A percentile compares a stretch with the other conserved stretches of the same genome.
phyloP scores from a whole-genome alignment of 805 yeast species.

The Candida nanaspora region DNA sequence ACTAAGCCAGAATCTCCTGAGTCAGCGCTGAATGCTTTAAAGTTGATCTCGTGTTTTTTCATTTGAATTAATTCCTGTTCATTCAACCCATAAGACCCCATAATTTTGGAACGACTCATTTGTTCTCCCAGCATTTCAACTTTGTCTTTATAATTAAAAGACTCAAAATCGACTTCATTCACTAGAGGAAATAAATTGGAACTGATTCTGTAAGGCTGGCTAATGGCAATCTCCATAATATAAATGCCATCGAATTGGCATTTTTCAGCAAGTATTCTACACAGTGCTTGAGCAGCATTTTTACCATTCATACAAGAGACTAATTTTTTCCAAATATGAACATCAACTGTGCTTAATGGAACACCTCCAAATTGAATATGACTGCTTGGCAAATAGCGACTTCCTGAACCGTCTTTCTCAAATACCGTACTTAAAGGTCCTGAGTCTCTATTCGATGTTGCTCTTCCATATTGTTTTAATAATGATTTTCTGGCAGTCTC shows the following conservation, averaged over 20 bases:
- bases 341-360: constrained; percentile 22
- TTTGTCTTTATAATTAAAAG: constrained; percentile 31
- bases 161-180: constrained; percentile 36
- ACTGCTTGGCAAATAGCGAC: constrained; percentile 45
- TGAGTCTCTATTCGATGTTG: constrained; percentile 35
- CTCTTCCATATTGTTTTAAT: constrained; percentile 46
- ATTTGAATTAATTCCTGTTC: constrained; percentile 4
- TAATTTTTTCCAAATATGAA: constrained; percentile 29
- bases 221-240: constrained; percentile 42
- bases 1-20: constrained; percentile 52
- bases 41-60: constrained; percentile 26
- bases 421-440: constrained; percentile 33
- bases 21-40: constrained; percentile 40
- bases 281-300: constrained; percentile 34
- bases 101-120: constrained; percentile 34
- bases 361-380: constrained; percentile 32
- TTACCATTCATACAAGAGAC: constrained; percentile 32
- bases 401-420: constrained; percentile 61
- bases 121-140: constrained; percentile 31
- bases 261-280: constrained; percentile 28
- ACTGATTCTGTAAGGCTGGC: constrained; percentile 37
- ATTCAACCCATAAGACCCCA: constrained; percentile 34
- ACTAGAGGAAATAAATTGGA: constrained; percentile 34
- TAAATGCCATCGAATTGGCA: constrained; percentile 37
- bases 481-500: neutral